Percentiles rank a stretch among this genome's conserved stretches.
Conservation (phyloP, 2,329 filamentous ascomycete genomes). For the Cercospora sp. region DNA sequence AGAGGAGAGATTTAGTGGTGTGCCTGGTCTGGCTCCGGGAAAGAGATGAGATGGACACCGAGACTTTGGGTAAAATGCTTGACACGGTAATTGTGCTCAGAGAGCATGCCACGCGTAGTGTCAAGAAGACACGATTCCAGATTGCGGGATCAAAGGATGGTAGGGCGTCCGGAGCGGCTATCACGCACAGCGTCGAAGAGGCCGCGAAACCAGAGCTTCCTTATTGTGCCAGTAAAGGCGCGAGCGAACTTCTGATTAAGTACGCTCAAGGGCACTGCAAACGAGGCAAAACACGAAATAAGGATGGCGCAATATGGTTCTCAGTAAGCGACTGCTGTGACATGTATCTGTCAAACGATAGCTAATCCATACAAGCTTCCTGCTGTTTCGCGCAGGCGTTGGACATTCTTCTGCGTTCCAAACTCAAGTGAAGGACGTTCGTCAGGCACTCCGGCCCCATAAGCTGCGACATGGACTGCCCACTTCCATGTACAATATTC, state of each 20-base stretch:
- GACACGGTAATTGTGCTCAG: not conserved
- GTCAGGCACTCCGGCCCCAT: not conserved
- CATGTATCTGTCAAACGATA: not conserved
- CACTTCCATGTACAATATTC: not conserved
- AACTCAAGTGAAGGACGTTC: not conserved
- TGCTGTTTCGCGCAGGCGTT: not conserved
- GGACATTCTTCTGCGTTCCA: not conserved
- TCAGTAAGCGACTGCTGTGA: not conserved
- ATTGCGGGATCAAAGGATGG: not conserved
- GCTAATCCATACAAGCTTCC: not conserved
- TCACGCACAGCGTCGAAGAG: not conserved
- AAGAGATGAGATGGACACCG: constrained; percentile 25
- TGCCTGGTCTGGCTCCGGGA: constrained; percentile 61
- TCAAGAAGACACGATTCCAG: not conserved
- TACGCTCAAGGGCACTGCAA: not conserved
- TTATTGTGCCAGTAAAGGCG: not conserved
- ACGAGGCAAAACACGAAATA: not conserved
- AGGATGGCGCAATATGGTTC: not conserved
- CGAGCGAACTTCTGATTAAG: not conserved
- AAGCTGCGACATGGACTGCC: not conserved
- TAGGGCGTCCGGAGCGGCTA: not conserved
- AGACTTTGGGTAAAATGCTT: not conserved
- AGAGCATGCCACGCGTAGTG: not conserved
- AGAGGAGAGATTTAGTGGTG: constrained; percentile 78
- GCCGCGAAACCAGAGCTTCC: not conserved